phyloP scores from a whole-genome alignment of 768 basidiomycete genomes.

The Lactarius akahatsu region DNA sequence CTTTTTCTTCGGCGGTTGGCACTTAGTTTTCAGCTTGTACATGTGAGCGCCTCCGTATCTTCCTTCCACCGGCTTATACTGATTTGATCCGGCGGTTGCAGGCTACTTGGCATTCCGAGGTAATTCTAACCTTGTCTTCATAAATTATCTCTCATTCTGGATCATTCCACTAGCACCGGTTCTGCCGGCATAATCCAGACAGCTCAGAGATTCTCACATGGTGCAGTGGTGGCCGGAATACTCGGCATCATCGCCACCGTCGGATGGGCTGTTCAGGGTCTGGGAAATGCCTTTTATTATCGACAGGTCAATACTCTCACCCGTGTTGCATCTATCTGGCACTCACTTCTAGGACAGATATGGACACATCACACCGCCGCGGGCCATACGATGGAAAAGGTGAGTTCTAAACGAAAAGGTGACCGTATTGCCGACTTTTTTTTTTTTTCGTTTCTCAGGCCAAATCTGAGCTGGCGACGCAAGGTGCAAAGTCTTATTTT shows the following conservation, averaged over 20 bases:
- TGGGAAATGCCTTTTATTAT: slow-evolving; percentile 79
- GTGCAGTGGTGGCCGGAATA: slow-evolving; percentile 76
- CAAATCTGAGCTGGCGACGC: slow-evolving; percentile 75
- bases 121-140: slow-evolving; percentile 35
- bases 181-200: slow-evolving; percentile 95
- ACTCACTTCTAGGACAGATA: slow-evolving; percentile 47
- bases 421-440: slow-evolving; percentile 19
- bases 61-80: slow-evolving; percentile 23
- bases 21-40: slow-evolving; percentile 89
- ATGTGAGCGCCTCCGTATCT: slow-evolving; percentile 53
- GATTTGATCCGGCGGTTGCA: slow-evolving; percentile 38
- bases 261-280: slow-evolving; percentile 85
- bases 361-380: slow-evolving; percentile 77
- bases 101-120: slow-evolving; percentile 93
- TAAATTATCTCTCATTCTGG: neutral
- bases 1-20: slow-evolving; percentile 96
- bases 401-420: slow-evolving; percentile 33
- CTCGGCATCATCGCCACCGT: slow-evolving; percentile 77
- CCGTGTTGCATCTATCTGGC: slow-evolving; percentile 18
- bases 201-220: slow-evolving; percentile 71
- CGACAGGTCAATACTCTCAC: slow-evolving; percentile 55
- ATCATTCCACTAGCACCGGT: slow-evolving; percentile 63
- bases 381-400: slow-evolving; percentile 88
- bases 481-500: slow-evolving; percentile 88
- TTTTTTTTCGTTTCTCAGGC: slow-evolving; percentile 49